Base-by-base conservation (phyloP, 495 filamentous ascomycete species). In the Hypoxylon lienhwacheense region DNA sequence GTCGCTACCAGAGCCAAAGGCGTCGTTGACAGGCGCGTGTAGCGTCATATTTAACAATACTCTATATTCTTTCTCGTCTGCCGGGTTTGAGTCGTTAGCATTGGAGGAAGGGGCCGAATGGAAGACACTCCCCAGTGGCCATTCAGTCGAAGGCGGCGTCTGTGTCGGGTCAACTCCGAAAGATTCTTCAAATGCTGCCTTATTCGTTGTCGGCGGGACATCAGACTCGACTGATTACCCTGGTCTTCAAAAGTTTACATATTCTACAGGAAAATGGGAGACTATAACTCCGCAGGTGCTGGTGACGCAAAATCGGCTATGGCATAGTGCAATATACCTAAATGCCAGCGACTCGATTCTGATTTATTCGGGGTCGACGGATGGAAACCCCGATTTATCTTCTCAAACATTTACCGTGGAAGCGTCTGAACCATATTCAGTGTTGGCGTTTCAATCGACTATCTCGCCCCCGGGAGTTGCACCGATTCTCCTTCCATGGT, bases 201-300 rank as follows among this genome's bases (percentile, higher is more conserved):
- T 98, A 8, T 97, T 89, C 58, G 79, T 98, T 48, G 83, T 98
- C 34, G 93, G 93, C 33, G 93, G 93, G 25, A 79, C 77, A 36
- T 71, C 76, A 11, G 70, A 72, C 7, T 64, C 71, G 14, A 65
- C 62, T 3, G 73, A 80, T 21, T 95, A 90, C 61, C 66, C 79
- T 21, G 93, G 93, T n/a, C 66, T 98, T 19, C 91, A 96, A 64
- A 81, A 86, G 53, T 98, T 83, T 63, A 83, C 82, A 0, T 97
- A 96, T 66, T 71, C 78, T n/a, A 79, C 82, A 35, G 71, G 81
- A 45, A 82, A 77, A 60, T 98, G 93, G 93, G 79, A 87, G 55
- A 83, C 79, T 2, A 73, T 96, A 24, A 62, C 60, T 26, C 75
- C 85, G 5, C 52, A 72, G 4, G 66, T 70, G 1, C 48, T 66